These are phyloP conservation scores for Fraxinus dipetala DNA, from an alignment of 305 asterid species.

Conservation along the genomic window DNA sequence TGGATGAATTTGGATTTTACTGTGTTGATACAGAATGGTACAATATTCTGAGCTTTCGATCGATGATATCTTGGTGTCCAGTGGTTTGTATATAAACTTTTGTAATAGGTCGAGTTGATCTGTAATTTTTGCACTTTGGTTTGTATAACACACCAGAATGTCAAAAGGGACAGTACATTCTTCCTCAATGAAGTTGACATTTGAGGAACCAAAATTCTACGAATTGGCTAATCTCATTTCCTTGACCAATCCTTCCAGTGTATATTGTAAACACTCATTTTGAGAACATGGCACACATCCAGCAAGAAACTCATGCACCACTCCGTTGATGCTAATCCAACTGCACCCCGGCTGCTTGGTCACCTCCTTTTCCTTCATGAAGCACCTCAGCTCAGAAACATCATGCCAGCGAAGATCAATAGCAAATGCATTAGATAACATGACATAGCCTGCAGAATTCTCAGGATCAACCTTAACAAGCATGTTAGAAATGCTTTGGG, in stretches of 20 bases:
- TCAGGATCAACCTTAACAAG: slow-evolving; percentile 62
- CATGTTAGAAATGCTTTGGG: slow-evolving; percentile 41
- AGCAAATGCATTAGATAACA: slow-evolving; percentile 71
- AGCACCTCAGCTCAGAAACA: slow-evolving; percentile 47
- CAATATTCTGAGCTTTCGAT: too few relatives aligned
- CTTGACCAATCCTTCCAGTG: slow-evolving; percentile 44
- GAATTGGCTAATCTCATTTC: slow-evolving; percentile 43
- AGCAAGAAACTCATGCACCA: slow-evolving; percentile 61
- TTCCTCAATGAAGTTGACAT: not conserved
- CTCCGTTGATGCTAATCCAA: slow-evolving; percentile 56
- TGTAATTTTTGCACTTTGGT: too few relatives aligned
- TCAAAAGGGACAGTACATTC: not conserved
- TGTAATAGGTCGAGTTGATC: too few relatives aligned
- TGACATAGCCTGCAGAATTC: slow-evolving; percentile 72
- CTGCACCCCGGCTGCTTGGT: slow-evolving; percentile 66
- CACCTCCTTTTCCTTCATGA: slow-evolving; percentile 64
- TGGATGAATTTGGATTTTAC: too few relatives aligned
- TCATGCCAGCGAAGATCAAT: slow-evolving; percentile 47
- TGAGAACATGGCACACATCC: slow-evolving; percentile 34
- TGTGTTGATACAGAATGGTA: too few relatives aligned
- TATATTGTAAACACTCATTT: slow-evolving; percentile 20
- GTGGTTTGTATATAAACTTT: too few relatives aligned
- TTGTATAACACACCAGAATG: not conserved
- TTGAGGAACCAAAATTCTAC: not conserved
- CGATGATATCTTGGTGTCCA: too few relatives aligned